These are phyloP conservation scores for Medicago arabica DNA, from an alignment of 306 rosid species.

Conservation along the genomic window DNA sequence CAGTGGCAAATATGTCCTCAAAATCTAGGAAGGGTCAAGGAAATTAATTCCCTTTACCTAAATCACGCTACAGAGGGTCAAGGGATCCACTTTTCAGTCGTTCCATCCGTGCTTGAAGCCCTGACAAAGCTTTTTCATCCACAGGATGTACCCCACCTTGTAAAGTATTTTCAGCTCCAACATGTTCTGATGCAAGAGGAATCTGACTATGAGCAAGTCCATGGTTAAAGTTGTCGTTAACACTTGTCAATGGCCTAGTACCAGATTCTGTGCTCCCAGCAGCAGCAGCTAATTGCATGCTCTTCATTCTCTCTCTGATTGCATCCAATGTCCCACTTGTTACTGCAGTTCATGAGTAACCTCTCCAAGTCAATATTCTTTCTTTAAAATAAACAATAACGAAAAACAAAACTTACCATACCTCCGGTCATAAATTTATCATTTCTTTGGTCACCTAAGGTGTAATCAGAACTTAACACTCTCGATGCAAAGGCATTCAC, in stretches of 20 bases:
- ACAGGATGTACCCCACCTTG: slow-evolving; percentile 84
- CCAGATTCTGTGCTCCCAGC: slow-evolving; percentile 71
- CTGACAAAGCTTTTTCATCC: slow-evolving; percentile 95
- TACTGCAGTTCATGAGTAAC: slow-evolving; percentile 56
- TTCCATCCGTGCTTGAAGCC: slow-evolving; percentile 99
- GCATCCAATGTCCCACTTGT: slow-evolving; percentile 94
- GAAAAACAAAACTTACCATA: slow-evolving; percentile 30
- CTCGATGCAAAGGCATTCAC: slow-evolving; percentile 60
- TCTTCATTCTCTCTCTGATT: slow-evolving; percentile 94
- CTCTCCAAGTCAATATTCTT: slow-evolving; percentile 30
- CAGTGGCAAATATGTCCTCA: slow-evolving; percentile 26
- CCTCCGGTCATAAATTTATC: slow-evolving; percentile 91
- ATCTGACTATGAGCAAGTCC: slow-evolving; percentile 61
- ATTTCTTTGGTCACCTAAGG: slow-evolving; percentile 72
- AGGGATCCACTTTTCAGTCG: slow-evolving; percentile 93
- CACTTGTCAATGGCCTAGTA: slow-evolving; percentile 61
- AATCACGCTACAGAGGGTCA: slow-evolving; percentile 58
- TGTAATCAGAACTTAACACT: slow-evolving; percentile 69
- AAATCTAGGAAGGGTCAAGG: slow-evolving; percentile 16
- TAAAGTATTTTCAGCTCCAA: slow-evolving; percentile 58
- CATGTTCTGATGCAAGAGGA: slow-evolving; percentile 60
- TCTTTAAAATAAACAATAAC: slow-evolving; percentile 11
- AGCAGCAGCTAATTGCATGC: slow-evolving; percentile 89
- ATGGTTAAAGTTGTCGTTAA: slow-evolving; percentile 65
- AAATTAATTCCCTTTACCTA: background rate